Percentiles rank a stretch among this genome's conserved stretches.
Conservation (phyloP, 1,284 basidiomycete species). For the Vanrija humicola region DNA sequence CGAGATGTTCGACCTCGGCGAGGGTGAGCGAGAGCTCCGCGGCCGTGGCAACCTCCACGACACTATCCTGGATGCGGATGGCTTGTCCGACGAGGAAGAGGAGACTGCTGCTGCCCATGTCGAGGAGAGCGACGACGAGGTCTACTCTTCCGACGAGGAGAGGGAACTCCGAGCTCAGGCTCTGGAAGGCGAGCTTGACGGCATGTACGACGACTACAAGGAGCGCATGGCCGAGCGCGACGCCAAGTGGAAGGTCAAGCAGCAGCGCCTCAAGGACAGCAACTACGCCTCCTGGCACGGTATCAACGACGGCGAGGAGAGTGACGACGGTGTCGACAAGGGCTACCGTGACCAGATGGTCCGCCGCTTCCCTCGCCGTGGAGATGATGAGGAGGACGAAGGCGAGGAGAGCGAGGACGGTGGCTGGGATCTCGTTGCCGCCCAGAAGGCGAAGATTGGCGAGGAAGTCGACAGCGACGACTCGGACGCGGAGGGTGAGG, state of each 20-base stretch:
- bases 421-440: conserved; percentile 71
- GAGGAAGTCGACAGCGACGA: conserved; percentile 54
- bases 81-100: conserved; percentile 48
- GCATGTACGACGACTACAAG: conserved; percentile 82
- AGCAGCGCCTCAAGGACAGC: conserved; percentile 71
- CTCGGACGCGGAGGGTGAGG: conserved; percentile 35
- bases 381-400: conserved; percentile 54
- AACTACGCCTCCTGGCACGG: conserved; percentile 72
- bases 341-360: conserved; percentile 27
- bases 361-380: conserved; percentile 26
- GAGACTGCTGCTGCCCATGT: conserved; percentile 4
- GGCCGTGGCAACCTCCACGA: conserved; percentile 51
- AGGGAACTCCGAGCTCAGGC: conserved; percentile 59
- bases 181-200: conserved; percentile 82
- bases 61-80: conserved; percentile 52
- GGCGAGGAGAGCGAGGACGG: conserved; percentile 57
- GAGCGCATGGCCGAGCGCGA: conserved; percentile 78
- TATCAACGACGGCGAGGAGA: conserved; percentile 51
- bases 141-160: conserved; percentile 66
- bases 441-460: conserved; percentile 59
- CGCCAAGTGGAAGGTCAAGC: conserved; percentile 82
- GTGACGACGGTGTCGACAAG: conserved; percentile 48
- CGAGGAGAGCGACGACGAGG: conserved; percentile 54
- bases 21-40: conserved; percentile 56
- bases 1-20: conserved; percentile 79